A percentile compares a stretch with the other conserved stretches of the same genome.
Evolutionary conservation across 352 stramenopile species (phyloP).

Genomic region (Phytophthora lateralis): DNA sequence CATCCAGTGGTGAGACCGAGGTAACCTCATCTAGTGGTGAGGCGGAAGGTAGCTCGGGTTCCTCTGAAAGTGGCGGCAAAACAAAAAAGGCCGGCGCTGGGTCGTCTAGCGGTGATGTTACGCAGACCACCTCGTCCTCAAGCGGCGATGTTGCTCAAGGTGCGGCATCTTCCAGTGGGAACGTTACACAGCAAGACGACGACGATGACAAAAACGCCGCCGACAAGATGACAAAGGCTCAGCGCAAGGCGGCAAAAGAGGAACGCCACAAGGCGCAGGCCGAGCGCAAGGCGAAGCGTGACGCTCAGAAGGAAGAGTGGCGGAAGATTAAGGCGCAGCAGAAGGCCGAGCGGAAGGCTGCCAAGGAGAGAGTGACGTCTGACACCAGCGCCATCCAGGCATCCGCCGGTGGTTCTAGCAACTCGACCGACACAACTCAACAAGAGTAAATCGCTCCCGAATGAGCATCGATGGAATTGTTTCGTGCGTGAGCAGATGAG

Average conservation of each 20-base stretch:
- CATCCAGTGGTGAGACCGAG: slow-evolving; percentile 6
- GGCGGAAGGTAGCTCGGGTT: slow-evolving; percentile 6
- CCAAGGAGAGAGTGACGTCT: slow-evolving; percentile 24
- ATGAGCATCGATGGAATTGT: slow-evolving; percentile 16
- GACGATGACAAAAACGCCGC: slow-evolving; percentile 12
- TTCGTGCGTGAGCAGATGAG: slow-evolving; percentile 4
- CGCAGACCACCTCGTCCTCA: slow-evolving; percentile 9
- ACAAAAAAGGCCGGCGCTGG: slow-evolving; percentile 1
- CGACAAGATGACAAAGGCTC: slow-evolving; percentile 16
- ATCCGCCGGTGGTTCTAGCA: slow-evolving; percentile 10
- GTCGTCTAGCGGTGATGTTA: slow-evolving; percentile 21
- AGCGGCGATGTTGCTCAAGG: slow-evolving; percentile 22
- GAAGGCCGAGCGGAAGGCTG: slow-evolving; percentile 29
- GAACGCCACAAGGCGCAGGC: slow-evolving; percentile 32
- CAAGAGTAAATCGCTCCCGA: slow-evolving; percentile 10
- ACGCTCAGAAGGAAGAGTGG: slow-evolving; percentile 28
- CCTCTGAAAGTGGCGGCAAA: not conserved
- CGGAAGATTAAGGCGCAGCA: slow-evolving; percentile 35
- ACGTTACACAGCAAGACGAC: slow-evolving; percentile 19
- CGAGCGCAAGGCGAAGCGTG: slow-evolving; percentile 30
- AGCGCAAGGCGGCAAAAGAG: slow-evolving; percentile 26
- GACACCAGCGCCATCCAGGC: slow-evolving; percentile 28
- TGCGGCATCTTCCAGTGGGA: slow-evolving; percentile 17
- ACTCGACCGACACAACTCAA: slow-evolving; percentile 24
- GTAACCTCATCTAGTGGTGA: not conserved